Conservation (phyloP, 306 rosid species). For the Cucurbita argyrosperma region DNA sequence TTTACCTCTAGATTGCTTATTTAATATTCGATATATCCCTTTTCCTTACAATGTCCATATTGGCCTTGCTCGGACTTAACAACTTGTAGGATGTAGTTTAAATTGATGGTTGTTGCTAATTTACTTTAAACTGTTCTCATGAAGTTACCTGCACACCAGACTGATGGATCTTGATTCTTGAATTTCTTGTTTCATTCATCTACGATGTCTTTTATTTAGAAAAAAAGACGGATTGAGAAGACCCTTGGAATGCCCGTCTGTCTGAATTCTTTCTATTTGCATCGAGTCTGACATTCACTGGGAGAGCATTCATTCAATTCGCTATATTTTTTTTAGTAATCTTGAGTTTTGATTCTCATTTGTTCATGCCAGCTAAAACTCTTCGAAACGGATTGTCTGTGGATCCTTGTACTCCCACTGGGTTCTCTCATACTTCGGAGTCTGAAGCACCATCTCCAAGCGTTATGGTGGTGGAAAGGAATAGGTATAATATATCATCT, state of each 20-base stretch:
- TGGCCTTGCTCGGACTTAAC: too few species aligned
- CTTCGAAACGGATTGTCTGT: conserved; percentile 24
- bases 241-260: too few species aligned
- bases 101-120: background rate
- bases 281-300: background rate
- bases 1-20: background rate
- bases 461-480: conserved; percentile 22
- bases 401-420: conserved; percentile 88
- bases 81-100: background rate
- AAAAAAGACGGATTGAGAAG: background rate
- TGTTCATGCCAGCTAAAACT: conserved; percentile 48
- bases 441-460: conserved; percentile 40
- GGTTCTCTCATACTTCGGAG: conserved; percentile 39
- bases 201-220: background rate
- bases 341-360: background rate
- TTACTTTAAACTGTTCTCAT: background rate
- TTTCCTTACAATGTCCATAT: too few species aligned
- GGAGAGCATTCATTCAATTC: background rate
- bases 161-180: background rate
- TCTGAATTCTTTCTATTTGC: background rate
- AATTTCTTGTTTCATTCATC: background rate
- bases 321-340: background rate
- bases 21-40: too few species aligned
- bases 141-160: background rate
- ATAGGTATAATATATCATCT: conserved; percentile 18